These are phyloP conservation scores for Hypoxylon cercidicola DNA, from an alignment of 495 filamentous ascomycete genomes.

Conservation along the genomic window DNA sequence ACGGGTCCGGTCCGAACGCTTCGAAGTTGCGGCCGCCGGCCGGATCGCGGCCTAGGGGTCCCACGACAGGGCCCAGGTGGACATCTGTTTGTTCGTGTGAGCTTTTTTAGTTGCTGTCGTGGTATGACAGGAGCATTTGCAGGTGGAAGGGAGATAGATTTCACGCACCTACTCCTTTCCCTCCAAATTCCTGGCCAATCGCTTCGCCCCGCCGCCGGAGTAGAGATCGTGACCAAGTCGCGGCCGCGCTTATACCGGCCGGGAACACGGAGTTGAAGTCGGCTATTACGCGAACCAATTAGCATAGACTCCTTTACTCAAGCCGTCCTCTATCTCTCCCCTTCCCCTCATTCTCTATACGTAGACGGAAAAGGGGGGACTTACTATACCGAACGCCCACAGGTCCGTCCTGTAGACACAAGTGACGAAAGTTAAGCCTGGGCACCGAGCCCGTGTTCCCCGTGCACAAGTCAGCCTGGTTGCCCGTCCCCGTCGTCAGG, in stretches of 20 bases:
- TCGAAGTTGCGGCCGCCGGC: constrained; percentile 74
- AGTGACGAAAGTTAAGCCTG: constrained; percentile 55
- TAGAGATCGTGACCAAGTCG: constrained; percentile 74
- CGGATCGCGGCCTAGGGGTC: constrained; percentile 67
- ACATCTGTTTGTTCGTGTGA: constrained; percentile 52
- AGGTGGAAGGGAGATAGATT: background rate
- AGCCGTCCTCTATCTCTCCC: background rate
- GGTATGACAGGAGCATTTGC: no score
- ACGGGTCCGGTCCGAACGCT: constrained; percentile 72
- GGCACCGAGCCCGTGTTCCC: constrained; percentile 72
- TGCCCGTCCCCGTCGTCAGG: constrained; percentile 78
- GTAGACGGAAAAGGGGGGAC: background rate
- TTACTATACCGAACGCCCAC: constrained; percentile 57
- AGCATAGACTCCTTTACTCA: background rate
- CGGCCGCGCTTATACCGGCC: constrained; percentile 77
- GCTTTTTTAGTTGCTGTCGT: background rate
- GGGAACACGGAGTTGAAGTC: constrained; percentile 76
- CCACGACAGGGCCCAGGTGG: constrained; percentile 62
- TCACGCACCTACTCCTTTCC: constrained; percentile 68
- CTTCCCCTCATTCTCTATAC: background rate
- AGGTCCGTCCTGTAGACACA: constrained; percentile 63
- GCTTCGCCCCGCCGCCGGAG: constrained; percentile 68
- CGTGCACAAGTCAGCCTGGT: constrained; percentile 77
- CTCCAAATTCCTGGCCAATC: constrained; percentile 67
- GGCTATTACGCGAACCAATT: constrained; percentile 38